Evolutionary conservation across 1,284 basidiomycete genomes (phyloP), one percentile per base, ranked within the genome.

Genomic region (Chiua sp.): DNA sequence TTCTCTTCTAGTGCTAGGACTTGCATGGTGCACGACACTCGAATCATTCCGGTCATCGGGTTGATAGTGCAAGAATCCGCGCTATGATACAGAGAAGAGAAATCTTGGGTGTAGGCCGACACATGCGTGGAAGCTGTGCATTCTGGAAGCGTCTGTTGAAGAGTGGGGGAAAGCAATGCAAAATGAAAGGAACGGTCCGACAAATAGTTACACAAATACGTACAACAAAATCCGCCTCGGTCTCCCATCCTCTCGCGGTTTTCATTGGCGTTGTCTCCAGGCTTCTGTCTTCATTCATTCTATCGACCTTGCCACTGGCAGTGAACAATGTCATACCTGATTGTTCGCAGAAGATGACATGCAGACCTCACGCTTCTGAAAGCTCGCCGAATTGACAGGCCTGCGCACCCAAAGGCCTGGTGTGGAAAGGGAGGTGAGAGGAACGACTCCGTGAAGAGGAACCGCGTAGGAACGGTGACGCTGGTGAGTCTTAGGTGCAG

Each of bases 101-200:
- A 0, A 88, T 88, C 69, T 93, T 92, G 22, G 91, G 90, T 42
- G 76, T 80, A 26, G 26, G 26, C 74, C 92, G 91, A 10, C 91
- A 91, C 0, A 90, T 93, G 70, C 92, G 93, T 2, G 90, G 77
- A 18, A 93, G 80, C 87, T 91, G 56, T 39, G 22, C n/a, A n/a
- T n/a, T n/a, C n/a, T n/a, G n/a, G n/a, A n/a, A n/a, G n/a, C 42
- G 26, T 26, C 26, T 26, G 35, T 35, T 7, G 22, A 44, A 51
- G 47, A 11, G 10, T 23, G 37, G 47, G 30, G 28, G 46, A 37
- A 50, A 6, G n/a, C 26, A n/a, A 30, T 23, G 7, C 10, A 32
- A 28, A 35, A 57, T 30, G 44, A 7, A 26, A 26, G 32, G 6
- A 33, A n/a, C 10, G 7, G 10, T 30, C 56, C 16, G 7, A 44